Conservation (phyloP, 192 early-diverging fungal species). For the Phlyctochytrium planicorne region DNA sequence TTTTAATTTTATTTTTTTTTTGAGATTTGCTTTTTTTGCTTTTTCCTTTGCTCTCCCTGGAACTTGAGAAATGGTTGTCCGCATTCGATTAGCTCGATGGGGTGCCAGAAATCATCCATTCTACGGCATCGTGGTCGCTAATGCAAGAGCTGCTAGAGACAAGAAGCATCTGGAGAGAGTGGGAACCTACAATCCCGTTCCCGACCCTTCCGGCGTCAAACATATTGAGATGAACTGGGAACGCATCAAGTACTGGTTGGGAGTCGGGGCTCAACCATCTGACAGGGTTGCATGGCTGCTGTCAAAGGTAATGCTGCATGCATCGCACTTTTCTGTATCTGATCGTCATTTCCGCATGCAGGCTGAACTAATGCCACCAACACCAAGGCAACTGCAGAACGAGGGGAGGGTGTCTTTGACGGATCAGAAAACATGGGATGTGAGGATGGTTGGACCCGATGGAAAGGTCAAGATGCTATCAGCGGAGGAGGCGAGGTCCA, state of each 20-base stretch:
- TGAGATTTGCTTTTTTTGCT: too few relatives aligned
- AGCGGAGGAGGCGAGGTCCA: constrained; percentile 18
- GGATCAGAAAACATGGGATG: constrained; percentile 51
- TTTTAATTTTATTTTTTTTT: too few relatives aligned
- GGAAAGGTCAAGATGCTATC: constrained; percentile 20
- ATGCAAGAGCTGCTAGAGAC: constrained; percentile 74
- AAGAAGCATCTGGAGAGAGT: constrained; percentile 89
- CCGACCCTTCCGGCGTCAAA: constrained; percentile 69
- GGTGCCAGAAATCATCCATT: constrained; percentile 86
- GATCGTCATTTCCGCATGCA: too few relatives aligned
- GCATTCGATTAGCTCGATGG: constrained; percentile 83
- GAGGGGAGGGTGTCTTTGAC: constrained; percentile 35
- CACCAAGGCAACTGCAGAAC: constrained; percentile 54
- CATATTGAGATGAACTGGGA: constrained; percentile 82
- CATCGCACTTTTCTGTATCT: too few relatives aligned
- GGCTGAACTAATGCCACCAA: constrained; percentile 62
- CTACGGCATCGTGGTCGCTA: constrained; percentile 93
- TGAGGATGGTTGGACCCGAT: constrained; percentile 28
- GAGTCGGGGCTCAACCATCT: constrained; percentile 94
- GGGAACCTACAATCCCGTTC: constrained; percentile 88
- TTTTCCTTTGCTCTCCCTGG: too few relatives aligned
- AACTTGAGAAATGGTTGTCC: constrained; percentile 46
- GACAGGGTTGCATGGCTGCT: constrained; percentile 86
- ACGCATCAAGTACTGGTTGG: constrained; percentile 96
- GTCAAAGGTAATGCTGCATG: constrained; percentile 76